These are phyloP conservation scores for Rugonectria rugulosa DNA, from an alignment of 2,329 filamentous ascomycete genomes.

Conservation along the genomic window DNA sequence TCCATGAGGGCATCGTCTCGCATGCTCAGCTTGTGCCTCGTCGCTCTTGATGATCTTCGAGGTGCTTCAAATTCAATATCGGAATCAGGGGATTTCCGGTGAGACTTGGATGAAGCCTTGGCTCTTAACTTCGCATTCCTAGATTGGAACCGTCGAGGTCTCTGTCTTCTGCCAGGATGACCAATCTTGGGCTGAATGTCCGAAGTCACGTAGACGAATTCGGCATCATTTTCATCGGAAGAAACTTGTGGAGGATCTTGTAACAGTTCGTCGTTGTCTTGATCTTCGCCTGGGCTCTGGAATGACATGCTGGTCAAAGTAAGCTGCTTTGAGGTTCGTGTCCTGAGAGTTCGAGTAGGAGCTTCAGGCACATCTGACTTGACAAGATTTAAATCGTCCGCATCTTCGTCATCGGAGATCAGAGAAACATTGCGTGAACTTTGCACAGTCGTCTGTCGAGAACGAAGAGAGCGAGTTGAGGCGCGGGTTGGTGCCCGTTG, in stretches of 20 bases:
- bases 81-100: conserved; percentile 45
- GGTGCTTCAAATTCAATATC: conserved; percentile 62
- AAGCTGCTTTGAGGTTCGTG: conserved; percentile 36
- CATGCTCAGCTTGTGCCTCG: conserved; percentile 53
- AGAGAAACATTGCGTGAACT: conserved; percentile 18
- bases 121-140: conserved; percentile 20
- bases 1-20: conserved; percentile 63
- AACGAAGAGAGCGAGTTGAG: conserved; percentile 33
- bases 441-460: conserved; percentile 33
- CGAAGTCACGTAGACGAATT: conserved; percentile 48
- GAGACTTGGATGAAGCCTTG: conserved; percentile 3
- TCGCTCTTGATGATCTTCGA: conserved; percentile 58
- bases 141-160: conserved; percentile 31
- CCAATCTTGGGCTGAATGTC: conserved; percentile 42
- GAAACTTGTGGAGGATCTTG: conserved; percentile 38
- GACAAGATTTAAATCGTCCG: conserved; percentile 25
- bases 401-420: conserved; percentile 25
- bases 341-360: conserved; percentile 34
- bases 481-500: conserved; percentile 20
- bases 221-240: conserved; percentile 44
- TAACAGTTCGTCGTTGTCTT: conserved; percentile 45
- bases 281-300: conserved; percentile 30
- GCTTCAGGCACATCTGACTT: conserved; percentile 10
- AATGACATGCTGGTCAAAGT: conserved; percentile 36
- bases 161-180: conserved; percentile 31